A percentile compares a stretch with the other conserved stretches of the same genome.
Evolutionary conservation across 768 basidiomycete genomes (phyloP).

Genomic region (Psilocybe azurescens): DNA sequence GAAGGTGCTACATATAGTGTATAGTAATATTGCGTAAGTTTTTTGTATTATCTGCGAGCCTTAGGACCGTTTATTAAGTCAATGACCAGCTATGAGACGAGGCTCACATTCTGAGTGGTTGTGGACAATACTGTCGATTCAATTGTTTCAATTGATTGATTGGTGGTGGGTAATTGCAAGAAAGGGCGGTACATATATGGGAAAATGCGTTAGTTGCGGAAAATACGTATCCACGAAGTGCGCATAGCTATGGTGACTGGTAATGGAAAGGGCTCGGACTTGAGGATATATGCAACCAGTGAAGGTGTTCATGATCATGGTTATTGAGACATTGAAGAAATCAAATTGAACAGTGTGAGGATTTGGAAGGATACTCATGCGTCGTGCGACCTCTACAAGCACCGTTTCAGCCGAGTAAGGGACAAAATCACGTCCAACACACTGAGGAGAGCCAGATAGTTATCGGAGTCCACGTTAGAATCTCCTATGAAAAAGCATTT

Average conservation of each 20-base stretch:
- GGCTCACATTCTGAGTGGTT: not conserved
- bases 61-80: too few relatives aligned
- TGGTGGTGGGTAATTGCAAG: too few relatives aligned
- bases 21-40: not conserved
- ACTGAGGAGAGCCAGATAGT: not conserved
- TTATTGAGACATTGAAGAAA: not conserved
- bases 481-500: not conserved
- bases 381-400: constrained; percentile 27
- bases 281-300: not conserved
- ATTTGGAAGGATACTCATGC: constrained; percentile 27
- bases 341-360: constrained; percentile 25
- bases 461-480: not conserved
- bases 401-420: constrained; percentile 15
- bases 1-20: not conserved
- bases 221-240: not conserved
- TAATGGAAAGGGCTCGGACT: not conserved
- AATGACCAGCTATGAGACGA: not conserved
- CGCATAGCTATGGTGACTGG: not conserved
- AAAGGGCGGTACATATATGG: too few relatives aligned
- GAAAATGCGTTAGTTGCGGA: too few relatives aligned
- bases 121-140: not conserved
- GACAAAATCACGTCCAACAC: constrained; percentile 22
- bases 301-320: not conserved
- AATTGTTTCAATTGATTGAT: too few relatives aligned
- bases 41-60: not conserved